Conservation (phyloP, 192 early-diverging fungal genomes). For the Chytriomyces hyalinus region DNA sequence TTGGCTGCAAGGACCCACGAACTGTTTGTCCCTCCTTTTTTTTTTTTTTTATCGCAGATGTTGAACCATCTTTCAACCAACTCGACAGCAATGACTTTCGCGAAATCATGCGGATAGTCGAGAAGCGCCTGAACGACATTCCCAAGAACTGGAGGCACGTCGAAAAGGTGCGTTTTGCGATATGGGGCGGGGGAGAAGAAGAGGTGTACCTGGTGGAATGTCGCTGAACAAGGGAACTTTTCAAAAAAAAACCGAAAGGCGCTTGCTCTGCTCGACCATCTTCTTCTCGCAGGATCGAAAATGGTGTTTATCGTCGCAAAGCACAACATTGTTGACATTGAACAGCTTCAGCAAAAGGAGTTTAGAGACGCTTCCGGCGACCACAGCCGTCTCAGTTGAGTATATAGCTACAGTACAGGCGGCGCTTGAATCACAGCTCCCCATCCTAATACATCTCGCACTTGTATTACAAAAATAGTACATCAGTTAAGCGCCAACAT, state of each 20-base stretch:
- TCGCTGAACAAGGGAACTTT: neutral
- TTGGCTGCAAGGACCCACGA: neutral
- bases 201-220: neutral
- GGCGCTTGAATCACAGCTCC: no score
- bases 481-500: neutral
- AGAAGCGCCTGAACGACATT: neutral
- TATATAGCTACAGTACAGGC: no score
- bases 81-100: neutral
- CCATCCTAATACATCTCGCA: no score
- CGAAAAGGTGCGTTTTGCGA: neutral
- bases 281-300: slow-evolving; percentile 4
- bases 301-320: neutral
- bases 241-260: neutral
- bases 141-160: neutral
- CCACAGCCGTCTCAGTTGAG: neutral
- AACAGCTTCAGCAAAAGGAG: neutral
- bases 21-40: neutral
- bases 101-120: neutral
- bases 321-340: neutral
- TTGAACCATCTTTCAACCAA: neutral
- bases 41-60: neutral
- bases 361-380: neutral
- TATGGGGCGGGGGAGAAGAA: neutral
- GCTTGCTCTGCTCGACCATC: neutral
- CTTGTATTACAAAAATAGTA: neutral